phyloP scores from a whole-genome alignment of 2,329 filamentous ascomycete genomes.

The Scolecobasidium constrictum region DNA sequence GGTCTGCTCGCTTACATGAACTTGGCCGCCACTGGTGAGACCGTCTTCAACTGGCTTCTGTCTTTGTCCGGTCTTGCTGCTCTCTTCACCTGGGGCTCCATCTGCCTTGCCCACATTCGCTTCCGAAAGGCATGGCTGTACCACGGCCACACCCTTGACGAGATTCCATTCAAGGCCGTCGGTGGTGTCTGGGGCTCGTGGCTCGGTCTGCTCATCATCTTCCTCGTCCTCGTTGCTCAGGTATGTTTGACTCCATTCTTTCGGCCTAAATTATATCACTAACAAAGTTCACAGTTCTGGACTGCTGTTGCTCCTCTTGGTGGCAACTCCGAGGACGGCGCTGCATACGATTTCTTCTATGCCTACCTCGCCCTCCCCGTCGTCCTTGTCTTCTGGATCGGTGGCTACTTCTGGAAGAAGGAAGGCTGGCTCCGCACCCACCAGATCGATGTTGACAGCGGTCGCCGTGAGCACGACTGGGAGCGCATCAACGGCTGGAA shows the following conservation, averaged over 20 bases:
- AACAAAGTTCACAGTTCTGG: slow-evolving; percentile 58
- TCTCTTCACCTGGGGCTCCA: slow-evolving; percentile 11
- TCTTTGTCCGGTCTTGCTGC: slow-evolving; percentile 9
- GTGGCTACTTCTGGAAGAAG: slow-evolving; percentile 34
- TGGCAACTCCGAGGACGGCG: slow-evolving; percentile 30
- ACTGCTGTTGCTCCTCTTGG: slow-evolving; percentile 67
- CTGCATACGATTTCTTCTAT: slow-evolving; percentile 17
- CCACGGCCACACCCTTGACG: slow-evolving; percentile 55
- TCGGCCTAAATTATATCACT: not conserved
- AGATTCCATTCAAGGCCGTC: slow-evolving; percentile 51
- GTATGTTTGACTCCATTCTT: slow-evolving; percentile 1
- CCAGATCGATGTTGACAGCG: slow-evolving; percentile 57
- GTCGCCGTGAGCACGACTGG: slow-evolving; percentile 55
- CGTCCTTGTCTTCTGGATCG: slow-evolving; percentile 20
- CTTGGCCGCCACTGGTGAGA: slow-evolving; percentile 6
- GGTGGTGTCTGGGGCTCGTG: slow-evolving; percentile 53
- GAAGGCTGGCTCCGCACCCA: slow-evolving; percentile 45
- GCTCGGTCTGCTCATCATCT: slow-evolving; percentile 47
- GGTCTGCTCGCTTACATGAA: slow-evolving; percentile 11
- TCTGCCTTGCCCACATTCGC: slow-evolving; percentile 10
- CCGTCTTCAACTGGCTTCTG: slow-evolving; percentile 11
- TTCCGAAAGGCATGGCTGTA: slow-evolving; percentile 49
- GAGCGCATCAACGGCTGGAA: slow-evolving; percentile 43
- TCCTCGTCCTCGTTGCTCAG: slow-evolving; percentile 41
- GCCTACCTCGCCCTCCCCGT: slow-evolving; percentile 23